phyloP scores from a whole-genome alignment of 495 filamentous ascomycete genomes.

The Staphylotrichum longicolle region DNA sequence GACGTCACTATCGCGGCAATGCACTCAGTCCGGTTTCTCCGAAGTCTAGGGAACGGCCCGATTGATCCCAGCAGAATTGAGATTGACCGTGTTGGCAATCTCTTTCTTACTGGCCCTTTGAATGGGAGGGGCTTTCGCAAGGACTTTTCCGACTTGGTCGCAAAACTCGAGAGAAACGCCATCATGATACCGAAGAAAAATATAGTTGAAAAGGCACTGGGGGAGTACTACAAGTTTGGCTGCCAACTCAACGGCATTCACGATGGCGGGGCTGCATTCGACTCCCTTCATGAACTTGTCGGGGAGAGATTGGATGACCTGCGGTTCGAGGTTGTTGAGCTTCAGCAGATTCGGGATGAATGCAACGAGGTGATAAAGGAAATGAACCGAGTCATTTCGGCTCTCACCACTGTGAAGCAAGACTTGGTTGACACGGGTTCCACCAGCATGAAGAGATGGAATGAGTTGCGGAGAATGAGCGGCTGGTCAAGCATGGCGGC shows the following conservation, averaged over 20 bases:
- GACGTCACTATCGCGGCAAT: neutral
- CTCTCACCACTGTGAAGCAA: neutral
- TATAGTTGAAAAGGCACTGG: neutral
- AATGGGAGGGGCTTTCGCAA: neutral
- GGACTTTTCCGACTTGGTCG: neutral
- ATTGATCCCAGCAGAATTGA: neutral
- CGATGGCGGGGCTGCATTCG: neutral
- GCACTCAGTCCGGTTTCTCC: neutral
- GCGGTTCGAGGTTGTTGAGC: neutral
- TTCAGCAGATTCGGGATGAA: neutral
- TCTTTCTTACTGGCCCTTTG: neutral
- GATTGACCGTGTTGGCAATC: neutral
- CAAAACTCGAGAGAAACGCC: neutral
- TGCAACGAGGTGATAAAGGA: neutral
- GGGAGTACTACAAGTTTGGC: neutral
- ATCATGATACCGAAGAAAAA: neutral
- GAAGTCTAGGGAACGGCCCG: neutral
- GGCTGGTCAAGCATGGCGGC: neutral
- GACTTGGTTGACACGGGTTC: conserved; percentile 1
- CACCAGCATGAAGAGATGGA: conserved; percentile 1
- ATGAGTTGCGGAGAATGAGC: neutral
- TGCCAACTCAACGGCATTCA: neutral
- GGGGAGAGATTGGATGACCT: neutral
- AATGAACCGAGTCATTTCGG: neutral
- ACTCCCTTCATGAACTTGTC: neutral